A percentile compares a stretch with the other conserved stretches of the same genome.
Conservation (phyloP, 1,139 yeast genomes). For the Meyerozyma elateridarum region DNA sequence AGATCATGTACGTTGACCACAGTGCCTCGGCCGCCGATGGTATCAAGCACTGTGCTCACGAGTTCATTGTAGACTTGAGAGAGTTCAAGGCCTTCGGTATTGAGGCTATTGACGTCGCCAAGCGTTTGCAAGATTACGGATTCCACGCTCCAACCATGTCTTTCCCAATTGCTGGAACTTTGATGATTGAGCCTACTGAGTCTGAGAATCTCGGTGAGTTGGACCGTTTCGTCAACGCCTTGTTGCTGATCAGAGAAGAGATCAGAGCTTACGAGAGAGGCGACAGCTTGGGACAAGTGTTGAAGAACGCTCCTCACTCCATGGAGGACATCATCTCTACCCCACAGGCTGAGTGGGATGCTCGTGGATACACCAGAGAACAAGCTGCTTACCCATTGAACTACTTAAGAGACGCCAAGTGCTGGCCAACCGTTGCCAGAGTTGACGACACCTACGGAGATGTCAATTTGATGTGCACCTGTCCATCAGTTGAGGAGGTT, state of each 20-base stretch:
- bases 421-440: slow-evolving; percentile 94
- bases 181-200: slow-evolving; percentile 98
- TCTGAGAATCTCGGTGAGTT: slow-evolving; percentile 84
- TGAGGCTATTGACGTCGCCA: slow-evolving; percentile 95
- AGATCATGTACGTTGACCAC: slow-evolving; percentile 67
- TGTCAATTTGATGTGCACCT: slow-evolving; percentile 86
- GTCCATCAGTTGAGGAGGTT: slow-evolving; percentile 76
- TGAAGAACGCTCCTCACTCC: slow-evolving; percentile 92
- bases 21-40: slow-evolving; percentile 39
- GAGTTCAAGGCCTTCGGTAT: slow-evolving; percentile 76
- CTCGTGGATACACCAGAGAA: slow-evolving; percentile 86
- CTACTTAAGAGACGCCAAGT: slow-evolving; percentile 66
- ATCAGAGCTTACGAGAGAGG: slow-evolving; percentile 72
- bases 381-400: slow-evolving; percentile 90
- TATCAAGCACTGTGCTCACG: slow-evolving; percentile 89
- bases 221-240: slow-evolving; percentile 84
- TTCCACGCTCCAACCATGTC: slow-evolving; percentile 99
- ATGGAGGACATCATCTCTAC: slow-evolving; percentile 66
- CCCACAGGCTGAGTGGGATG: slow-evolving; percentile 59
- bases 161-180: slow-evolving; percentile 95
- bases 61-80: slow-evolving; percentile 87
- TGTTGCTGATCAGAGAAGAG: slow-evolving; percentile 78
- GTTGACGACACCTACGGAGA: slow-evolving; percentile 95
- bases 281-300: slow-evolving; percentile 60
- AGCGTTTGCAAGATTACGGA: slow-evolving; percentile 94